A percentile compares a stretch with the other conserved stretches of the same genome.
Evolutionary conservation across 306 rosid species (phyloP).

Genomic region (Sesbania bispinosa): DNA sequence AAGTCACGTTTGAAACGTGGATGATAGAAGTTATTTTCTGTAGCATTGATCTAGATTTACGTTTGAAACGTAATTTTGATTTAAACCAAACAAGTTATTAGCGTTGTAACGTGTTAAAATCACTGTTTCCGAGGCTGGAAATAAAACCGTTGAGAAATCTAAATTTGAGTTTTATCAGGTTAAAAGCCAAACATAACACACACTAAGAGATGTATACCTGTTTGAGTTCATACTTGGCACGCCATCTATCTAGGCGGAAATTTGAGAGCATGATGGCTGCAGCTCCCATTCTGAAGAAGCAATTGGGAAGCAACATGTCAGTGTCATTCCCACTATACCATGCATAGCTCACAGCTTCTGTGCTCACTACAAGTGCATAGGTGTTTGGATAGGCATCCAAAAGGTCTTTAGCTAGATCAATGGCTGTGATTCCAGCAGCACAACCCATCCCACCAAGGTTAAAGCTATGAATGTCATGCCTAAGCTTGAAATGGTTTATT

Average conservation of each 20-base stretch:
- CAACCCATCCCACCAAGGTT: conserved; percentile 80
- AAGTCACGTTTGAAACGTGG: too few species aligned
- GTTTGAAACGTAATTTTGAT: too few species aligned
- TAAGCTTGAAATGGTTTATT: conserved; percentile 57
- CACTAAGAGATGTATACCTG: conserved; percentile 31
- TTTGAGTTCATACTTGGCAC: conserved; percentile 60
- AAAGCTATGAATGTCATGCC: conserved; percentile 56
- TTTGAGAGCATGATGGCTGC: conserved; percentile 58
- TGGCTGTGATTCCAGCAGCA: conserved; percentile 65
- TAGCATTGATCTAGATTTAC: too few species aligned
- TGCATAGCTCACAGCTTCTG: conserved; percentile 53
- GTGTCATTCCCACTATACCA: conserved; percentile 57
- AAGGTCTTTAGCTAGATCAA: conserved; percentile 68
- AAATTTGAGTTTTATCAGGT: too few species aligned
- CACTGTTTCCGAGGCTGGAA: too few species aligned
- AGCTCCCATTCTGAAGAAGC: conserved; percentile 76
- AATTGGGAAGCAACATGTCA: conserved; percentile 59
- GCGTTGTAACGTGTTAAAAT: too few species aligned
- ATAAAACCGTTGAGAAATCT: too few species aligned
- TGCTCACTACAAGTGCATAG: conserved; percentile 67
- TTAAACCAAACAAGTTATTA: too few species aligned
- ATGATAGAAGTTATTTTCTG: too few species aligned
- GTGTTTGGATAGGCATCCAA: conserved; percentile 46
- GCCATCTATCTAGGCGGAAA: conserved; percentile 51
- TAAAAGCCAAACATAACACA: too few species aligned